Percentiles rank a stretch among this genome's conserved stretches.
These are phyloP conservation scores for Hanseniaspora sp. DNA, from an alignment of 1,139 yeast species.

Conservation along the genomic window DNA sequence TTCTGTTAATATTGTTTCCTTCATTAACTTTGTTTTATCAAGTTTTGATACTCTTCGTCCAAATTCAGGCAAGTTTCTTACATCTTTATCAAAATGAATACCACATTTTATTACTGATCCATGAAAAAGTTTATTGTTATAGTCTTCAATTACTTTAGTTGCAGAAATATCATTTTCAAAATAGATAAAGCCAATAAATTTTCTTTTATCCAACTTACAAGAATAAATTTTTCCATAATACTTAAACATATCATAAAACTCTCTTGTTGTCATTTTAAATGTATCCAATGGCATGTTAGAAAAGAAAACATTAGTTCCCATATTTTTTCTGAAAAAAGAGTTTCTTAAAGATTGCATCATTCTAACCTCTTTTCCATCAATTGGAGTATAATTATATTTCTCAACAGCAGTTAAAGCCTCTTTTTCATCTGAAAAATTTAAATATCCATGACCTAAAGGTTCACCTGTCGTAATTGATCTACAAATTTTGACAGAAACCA, in stretches of 20 bases:
- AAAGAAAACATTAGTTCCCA: constrained; percentile 31
- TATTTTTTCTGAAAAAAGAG: constrained; percentile 23
- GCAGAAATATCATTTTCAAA: constrained; percentile 35
- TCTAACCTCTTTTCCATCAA: constrained; percentile 37
- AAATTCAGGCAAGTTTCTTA: constrained; percentile 29
- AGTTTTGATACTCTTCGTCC: constrained; percentile 23
- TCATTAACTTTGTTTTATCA: constrained; percentile 22
- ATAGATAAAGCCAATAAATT: constrained; percentile 38
- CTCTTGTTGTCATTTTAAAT: constrained; percentile 32
- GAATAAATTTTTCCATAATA: constrained; percentile 36
- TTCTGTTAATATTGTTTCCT: constrained; percentile 23
- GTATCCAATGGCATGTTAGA: constrained; percentile 33
- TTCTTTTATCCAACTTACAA: constrained; percentile 36
- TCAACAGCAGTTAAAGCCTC: constrained; percentile 37
- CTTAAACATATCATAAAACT: constrained; percentile 36
- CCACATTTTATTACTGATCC: constrained; percentile 33
- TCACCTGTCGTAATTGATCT: constrained; percentile 31
- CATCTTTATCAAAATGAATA: constrained; percentile 35
- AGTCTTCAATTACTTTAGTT: constrained; percentile 31
- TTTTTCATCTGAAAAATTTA: constrained; percentile 33
- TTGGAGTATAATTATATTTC: constrained; percentile 35
- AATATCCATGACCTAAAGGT: constrained; percentile 44
- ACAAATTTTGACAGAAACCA: constrained; percentile 41
- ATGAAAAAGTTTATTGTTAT: constrained; percentile 28
- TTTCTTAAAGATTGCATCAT: constrained; percentile 42